These are phyloP conservation scores for Suillus subaureus DNA, from an alignment of 768 basidiomycete species.

Conservation along the genomic window DNA sequence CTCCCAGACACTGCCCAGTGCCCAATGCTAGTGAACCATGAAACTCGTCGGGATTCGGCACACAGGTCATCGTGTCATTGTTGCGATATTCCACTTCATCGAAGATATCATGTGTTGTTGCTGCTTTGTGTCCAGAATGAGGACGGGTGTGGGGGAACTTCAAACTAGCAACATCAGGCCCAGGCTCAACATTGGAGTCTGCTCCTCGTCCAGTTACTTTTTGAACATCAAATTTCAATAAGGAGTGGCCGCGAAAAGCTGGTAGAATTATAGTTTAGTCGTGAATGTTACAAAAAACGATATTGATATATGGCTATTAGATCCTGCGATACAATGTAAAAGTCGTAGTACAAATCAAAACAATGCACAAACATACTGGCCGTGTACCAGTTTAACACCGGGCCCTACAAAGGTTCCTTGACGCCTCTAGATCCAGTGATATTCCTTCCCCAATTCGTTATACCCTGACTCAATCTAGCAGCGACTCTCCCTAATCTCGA, in stretches of 20 bases:
- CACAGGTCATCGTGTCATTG: not conserved
- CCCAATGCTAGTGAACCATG: not conserved
- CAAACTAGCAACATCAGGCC: not conserved
- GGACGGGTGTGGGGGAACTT: not conserved
- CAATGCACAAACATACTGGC: conserved; percentile 10
- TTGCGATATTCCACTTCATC: not conserved
- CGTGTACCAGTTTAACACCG: not conserved
- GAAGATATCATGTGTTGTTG: not conserved
- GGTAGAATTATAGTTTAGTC: not conserved
- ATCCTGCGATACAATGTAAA: conserved; percentile 1
- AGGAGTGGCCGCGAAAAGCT: not conserved
- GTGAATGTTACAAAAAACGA: conserved; percentile 13
- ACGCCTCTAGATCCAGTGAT: conserved; percentile 21
- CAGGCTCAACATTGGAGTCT: not conserved
- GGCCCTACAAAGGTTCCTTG: not conserved
- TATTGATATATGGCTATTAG: conserved; percentile 26
- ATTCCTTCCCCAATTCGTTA: conserved; percentile 33
- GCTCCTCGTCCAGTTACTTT: not conserved
- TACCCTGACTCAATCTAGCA: conserved; percentile 28
- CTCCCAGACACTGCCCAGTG: too few species aligned
- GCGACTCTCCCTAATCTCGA: conserved; percentile 25
- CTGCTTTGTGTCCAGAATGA: not conserved
- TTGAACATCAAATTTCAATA: not conserved
- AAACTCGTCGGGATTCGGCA: not conserved
- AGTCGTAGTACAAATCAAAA: conserved; percentile 13